Base-by-base conservation (phyloP, 352 stramenopile genomes). In the Phytophthora megakarya region DNA sequence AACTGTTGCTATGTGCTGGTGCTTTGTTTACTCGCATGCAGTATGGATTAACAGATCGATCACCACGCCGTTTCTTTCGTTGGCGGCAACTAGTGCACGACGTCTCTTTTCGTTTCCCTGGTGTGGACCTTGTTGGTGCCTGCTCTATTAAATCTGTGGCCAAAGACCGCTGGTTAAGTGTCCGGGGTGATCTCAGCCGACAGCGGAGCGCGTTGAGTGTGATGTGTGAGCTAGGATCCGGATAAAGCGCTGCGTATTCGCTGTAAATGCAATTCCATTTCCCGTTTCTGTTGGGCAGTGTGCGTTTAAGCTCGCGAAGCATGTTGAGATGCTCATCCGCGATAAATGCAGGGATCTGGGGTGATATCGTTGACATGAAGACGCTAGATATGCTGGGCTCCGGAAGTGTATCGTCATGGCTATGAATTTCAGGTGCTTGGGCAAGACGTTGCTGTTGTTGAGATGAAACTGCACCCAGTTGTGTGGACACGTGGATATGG, bases 241-340 rank as follows among this genome's bases (percentile, higher is more conserved):
- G 23, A 49, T 59, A 59, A 2, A 48, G 11, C 18, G n/a, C 26
- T n/a, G 37, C 10, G 23, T 59, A 49, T 13, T 42, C 38, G 1
- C 9, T 5, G 19, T 59, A 47, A 11, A 59, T 59, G 25, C 19
- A 32, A 22, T 22, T 39, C 38, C 51, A 50, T 35, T 59, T 59
- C 4, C 50, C 26, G 13, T 37, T 48, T 49, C 37, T 35, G 26
- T 59, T 59, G 7, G 38, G 51, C 2, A 59, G 25, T 15, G 23
- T 18, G 18, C 7, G 12, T 42, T 38, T 10, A 12, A 59, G 23
- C 26, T 59, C 18, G 15, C 51, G 26, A 26, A 59, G 26, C n/a
- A 19, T 30, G 12, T 49, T 19, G 37, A 49, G 28, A 12, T 35
- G 51, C 26, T 59, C 50, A 10, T 40, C 23, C 19, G 25, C 10